These are phyloP conservation scores for Sporothrix globosa DNA, from an alignment of 2,329 filamentous ascomycete species.

Conservation along the genomic window DNA sequence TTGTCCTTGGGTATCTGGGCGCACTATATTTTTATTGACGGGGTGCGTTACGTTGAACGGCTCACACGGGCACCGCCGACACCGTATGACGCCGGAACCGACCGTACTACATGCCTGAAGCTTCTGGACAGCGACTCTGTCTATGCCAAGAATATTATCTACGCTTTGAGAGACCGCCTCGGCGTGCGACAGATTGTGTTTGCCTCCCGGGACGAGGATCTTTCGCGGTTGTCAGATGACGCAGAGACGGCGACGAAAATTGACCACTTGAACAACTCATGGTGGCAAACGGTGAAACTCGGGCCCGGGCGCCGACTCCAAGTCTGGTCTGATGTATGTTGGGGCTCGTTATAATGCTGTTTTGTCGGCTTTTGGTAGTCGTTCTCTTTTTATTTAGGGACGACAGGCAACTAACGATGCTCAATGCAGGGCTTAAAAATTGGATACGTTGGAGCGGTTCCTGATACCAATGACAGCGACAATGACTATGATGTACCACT, in stretches of 20 bases:
- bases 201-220: neutral
- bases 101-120: neutral
- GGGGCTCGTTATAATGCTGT: neutral
- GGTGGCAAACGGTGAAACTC: neutral
- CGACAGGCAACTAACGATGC: neutral
- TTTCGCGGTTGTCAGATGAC: neutral
- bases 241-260: neutral
- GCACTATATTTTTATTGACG: constrained; percentile 18
- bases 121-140: neutral
- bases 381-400: too few relatives aligned
- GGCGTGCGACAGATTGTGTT: constrained; percentile 21
- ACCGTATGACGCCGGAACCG: neutral
- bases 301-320: neutral
- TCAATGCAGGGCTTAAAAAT: constrained; percentile 22
- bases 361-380: neutral
- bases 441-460: neutral
- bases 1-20: constrained; percentile 15
- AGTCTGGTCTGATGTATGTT: neutral
- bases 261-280: neutral
- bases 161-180: constrained; percentile 19
- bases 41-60: constrained; percentile 12
- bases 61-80: constrained; percentile 13
- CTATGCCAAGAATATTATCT: neutral
- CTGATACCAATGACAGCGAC: neutral
- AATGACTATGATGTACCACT: neutral